phyloP scores from a whole-genome alignment of 2,329 filamentous ascomycete genomes.

The Coniochaeta sp. region DNA sequence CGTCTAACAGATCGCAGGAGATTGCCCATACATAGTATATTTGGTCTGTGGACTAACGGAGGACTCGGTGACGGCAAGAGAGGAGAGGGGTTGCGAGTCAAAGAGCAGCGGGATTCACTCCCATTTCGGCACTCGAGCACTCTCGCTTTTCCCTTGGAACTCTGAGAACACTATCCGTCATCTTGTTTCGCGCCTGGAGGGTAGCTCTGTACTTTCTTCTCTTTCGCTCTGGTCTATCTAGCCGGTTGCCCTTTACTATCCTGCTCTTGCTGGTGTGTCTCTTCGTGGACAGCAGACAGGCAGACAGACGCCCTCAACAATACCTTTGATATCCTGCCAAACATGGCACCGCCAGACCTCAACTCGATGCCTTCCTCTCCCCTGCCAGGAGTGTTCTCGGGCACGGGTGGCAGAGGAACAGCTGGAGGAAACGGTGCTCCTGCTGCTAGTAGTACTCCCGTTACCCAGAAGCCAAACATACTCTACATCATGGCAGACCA shows the following conservation, averaged over 20 bases:
- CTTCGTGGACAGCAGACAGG: background rate
- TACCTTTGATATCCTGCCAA: background rate
- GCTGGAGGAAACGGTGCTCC: background rate
- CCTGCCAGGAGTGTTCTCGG: conserved; percentile 14
- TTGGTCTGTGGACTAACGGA: background rate
- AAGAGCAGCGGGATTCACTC: background rate
- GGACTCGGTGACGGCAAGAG: background rate
- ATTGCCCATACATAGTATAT: background rate
- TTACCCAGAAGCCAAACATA: conserved; percentile 59
- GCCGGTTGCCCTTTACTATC: background rate
- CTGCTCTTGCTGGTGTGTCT: background rate
- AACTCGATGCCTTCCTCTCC: conserved; percentile 60
- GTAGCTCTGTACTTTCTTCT: background rate
- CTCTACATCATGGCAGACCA: conserved; percentile 97
- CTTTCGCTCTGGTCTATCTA: background rate
- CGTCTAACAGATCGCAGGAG: background rate
- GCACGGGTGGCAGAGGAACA: background rate
- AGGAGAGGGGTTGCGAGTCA: background rate
- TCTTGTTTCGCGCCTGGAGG: background rate
- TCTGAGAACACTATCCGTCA: background rate
- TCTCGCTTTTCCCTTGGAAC: background rate
- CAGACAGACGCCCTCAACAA: background rate
- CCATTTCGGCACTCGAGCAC: background rate
- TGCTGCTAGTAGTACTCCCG: conserved; percentile 2
- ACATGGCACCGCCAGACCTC: conserved; percentile 68